phyloP scores from a whole-genome alignment of 352 stramenopile species.

The Pythium inflatum region DNA sequence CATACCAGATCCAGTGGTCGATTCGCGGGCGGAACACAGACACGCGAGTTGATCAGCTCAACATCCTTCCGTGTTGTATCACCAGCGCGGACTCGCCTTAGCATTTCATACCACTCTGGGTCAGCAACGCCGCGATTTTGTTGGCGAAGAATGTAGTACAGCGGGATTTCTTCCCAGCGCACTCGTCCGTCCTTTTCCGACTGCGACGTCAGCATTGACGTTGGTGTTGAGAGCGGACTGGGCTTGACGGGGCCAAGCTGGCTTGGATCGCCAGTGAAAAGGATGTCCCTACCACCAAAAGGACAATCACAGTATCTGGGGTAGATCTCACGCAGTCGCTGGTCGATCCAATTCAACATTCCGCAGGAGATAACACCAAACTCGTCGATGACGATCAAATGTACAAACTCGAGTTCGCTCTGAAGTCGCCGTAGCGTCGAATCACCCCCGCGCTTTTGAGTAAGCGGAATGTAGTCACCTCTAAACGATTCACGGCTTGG shows the following conservation, averaged over 20 bases:
- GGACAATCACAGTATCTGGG: background rate
- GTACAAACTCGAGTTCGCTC: background rate
- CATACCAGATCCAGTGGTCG: background rate
- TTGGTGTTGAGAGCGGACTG: background rate
- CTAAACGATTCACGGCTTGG: too few species aligned
- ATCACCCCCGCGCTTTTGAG: background rate
- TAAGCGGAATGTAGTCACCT: too few species aligned
- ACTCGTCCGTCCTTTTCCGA: too few species aligned
- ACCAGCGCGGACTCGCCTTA: background rate
- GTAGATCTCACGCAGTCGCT: constrained; percentile 17
- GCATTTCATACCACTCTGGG: constrained; percentile 11
- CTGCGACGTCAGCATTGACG: too few species aligned
- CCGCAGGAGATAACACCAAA: constrained; percentile 21
- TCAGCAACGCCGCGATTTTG: background rate
- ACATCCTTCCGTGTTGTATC: background rate
- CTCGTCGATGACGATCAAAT: constrained; percentile 21
- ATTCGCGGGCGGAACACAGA: background rate
- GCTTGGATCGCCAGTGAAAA: constrained; percentile 11
- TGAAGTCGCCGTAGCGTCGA: constrained; percentile 13
- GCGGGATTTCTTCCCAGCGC: too few species aligned
- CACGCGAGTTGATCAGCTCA: background rate
- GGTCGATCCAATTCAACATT: constrained; percentile 24
- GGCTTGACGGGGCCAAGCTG: constrained; percentile 9
- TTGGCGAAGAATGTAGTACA: background rate
- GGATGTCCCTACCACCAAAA: constrained; percentile 15